Conservation (phyloP, 192 early-diverging fungal genomes). For the Coemansia sp. region DNA sequence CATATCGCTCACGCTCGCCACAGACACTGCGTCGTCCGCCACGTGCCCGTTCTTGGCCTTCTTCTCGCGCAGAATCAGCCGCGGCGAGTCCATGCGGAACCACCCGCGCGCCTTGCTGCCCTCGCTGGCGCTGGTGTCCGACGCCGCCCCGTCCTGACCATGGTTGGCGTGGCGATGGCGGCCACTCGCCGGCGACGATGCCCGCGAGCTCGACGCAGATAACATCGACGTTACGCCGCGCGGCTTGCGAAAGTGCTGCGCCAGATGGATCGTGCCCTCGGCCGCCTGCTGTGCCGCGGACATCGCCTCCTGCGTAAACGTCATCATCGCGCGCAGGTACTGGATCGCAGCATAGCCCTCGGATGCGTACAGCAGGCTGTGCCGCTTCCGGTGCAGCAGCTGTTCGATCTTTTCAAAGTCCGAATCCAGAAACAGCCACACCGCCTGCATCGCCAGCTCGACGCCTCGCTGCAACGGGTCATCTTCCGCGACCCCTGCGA, state of each 20-base stretch:
- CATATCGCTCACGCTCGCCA: neutral
- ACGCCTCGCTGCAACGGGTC: constrained; percentile 58
- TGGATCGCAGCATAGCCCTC: constrained; percentile 70
- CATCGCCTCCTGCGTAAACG: constrained; percentile 75
- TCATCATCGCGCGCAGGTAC: constrained; percentile 69
- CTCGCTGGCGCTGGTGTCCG: constrained; percentile 25
- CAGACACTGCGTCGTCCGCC: constrained; percentile 4
- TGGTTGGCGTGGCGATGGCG: constrained; percentile 24
- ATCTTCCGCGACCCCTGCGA: constrained; percentile 26
- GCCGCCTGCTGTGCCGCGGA: constrained; percentile 60
- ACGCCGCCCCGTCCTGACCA: constrained; percentile 61
- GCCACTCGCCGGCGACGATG: constrained; percentile 41
- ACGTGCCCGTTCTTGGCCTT: constrained; percentile 5
- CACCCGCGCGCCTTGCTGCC: neutral
- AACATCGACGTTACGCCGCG: constrained; percentile 36
- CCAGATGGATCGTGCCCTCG: constrained; percentile 61
- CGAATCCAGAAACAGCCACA: constrained; percentile 79
- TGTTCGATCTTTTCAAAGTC: constrained; percentile 67
- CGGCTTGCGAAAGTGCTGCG: constrained; percentile 62
- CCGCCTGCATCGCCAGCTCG: constrained; percentile 54
- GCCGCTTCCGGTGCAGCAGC: constrained; percentile 51
- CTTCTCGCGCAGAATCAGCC: constrained; percentile 26
- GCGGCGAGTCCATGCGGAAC: constrained; percentile 36
- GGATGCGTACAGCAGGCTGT: constrained; percentile 68
- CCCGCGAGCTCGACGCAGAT: constrained; percentile 33